These are phyloP conservation scores for Plasmodium berghei DNA, from an alignment of 169 alveolate species.

Conservation along the genomic window DNA sequence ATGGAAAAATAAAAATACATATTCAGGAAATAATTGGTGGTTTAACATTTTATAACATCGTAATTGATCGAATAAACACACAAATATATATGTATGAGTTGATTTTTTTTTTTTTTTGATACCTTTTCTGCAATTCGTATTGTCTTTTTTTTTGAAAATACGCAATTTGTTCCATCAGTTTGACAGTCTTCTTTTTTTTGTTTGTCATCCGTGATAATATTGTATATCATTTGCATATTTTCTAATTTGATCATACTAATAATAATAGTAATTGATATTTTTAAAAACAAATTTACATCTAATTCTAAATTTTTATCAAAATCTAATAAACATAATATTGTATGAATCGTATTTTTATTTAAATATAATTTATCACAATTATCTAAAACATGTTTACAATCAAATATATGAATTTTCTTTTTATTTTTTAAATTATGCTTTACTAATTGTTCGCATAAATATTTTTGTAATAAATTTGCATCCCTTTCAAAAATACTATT, in stretches of 20 bases:
- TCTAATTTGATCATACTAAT: conserved; percentile 50
- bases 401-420: conserved; percentile 68
- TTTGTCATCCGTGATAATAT: conserved; percentile 42
- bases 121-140: conserved; percentile 31
- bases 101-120: too few species aligned
- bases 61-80: too few species aligned
- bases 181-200: conserved; percentile 50
- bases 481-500: conserved; percentile 71
- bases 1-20: not conserved
- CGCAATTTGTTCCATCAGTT: conserved; percentile 5
- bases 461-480: conserved; percentile 35
- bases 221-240: conserved; percentile 64
- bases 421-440: conserved; percentile 41
- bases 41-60: not conserved
- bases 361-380: conserved; percentile 51
- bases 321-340: conserved; percentile 48
- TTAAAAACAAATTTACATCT: conserved; percentile 38
- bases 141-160: conserved; percentile 20
- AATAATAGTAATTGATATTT: conserved; percentile 53
- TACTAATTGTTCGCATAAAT: conserved; percentile 59
- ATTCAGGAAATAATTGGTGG: not conserved
- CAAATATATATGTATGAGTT: too few species aligned
- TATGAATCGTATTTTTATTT: conserved; percentile 64
- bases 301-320: conserved; percentile 55
- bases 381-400: conserved; percentile 68